Evolutionary conservation across 1,284 basidiomycete species (phyloP), one percentile per base, ranked within the genome.

Genomic region (Ustilago shanxiensis): DNA sequence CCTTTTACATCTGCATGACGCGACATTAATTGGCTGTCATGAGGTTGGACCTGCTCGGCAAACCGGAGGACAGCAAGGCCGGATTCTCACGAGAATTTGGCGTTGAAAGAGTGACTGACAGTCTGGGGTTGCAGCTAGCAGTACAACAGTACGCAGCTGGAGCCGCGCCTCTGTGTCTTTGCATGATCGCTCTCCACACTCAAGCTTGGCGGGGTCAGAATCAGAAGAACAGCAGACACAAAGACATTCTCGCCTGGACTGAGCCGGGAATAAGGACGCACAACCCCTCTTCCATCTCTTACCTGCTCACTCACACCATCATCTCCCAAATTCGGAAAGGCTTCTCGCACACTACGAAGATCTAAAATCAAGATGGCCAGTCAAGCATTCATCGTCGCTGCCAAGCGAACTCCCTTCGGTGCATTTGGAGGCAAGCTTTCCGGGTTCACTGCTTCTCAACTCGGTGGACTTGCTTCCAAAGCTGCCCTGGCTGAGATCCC

Each of bases 361-460:
- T 29, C 31, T 8, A 20, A 26, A 14, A 39, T 2, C 61, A 66
- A 37, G 31, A 78, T 78, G 76, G 68, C 67, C 10, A 67, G 55
- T 35, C 69, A 72, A 60, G 83, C 84, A 50, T 87, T 85, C 79
- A 87, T 88, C 65, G 87, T 87, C 5, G 82, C 86, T 3, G 84
- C 83, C 47, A 87, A 87, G 87, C 86, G 89, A n/a, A 89, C 89
- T 0, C 88, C 89, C 7, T 89, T 89, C 69, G 89, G 89, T 26
- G 87, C 89, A 1, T 89, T 88, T 69, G 89, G 89, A 26, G 89
- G 89, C 64, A 88, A 87, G 85, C 87, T 82, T 62, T 41, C 67
- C 53, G 60, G 70, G 31, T 57, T 77, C 45, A 77, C 72, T 26
- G 79, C 82, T 11, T 70, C 84, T 18, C 78, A 89, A 79, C 87